Percentiles rank a stretch among this genome's conserved stretches.
Evolutionary conservation across 306 rosid genomes (phyloP).

Genomic region (Cicer pinnatifidum): DNA sequence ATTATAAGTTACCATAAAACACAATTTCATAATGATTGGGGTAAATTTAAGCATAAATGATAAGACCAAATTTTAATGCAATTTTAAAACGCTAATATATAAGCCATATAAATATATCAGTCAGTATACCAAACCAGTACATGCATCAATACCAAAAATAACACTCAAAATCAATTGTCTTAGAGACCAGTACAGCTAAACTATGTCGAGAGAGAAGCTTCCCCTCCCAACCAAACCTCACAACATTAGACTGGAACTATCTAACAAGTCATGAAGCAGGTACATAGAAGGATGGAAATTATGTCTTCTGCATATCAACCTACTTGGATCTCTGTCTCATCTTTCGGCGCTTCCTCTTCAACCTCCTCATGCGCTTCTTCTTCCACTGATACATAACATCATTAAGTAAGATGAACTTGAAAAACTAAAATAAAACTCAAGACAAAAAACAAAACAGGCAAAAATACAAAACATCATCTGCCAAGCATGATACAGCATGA

Average conservation of each 20-base stretch:
- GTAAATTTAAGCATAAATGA: background rate
- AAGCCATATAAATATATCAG: conserved; percentile 30
- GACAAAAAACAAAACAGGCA: background rate
- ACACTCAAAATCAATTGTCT: conserved; percentile 23
- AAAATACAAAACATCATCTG: background rate
- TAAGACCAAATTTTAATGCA: conserved; percentile 17
- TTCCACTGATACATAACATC: conserved; percentile 51
- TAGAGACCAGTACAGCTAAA: conserved; percentile 30
- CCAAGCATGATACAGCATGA: background rate
- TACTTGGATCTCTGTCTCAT: conserved; percentile 96
- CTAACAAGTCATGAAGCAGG: conserved; percentile 20
- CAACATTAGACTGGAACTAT: conserved; percentile 10
- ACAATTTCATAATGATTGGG: background rate
- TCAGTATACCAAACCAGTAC: conserved; percentile 17
- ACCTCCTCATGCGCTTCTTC: conserved; percentile 89
- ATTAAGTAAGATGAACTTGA: conserved; percentile 18
- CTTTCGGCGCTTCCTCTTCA: conserved; percentile 98
- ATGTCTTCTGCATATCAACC: conserved; percentile 34
- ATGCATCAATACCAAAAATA: conserved; percentile 19
- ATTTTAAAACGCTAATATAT: conserved; percentile 14
- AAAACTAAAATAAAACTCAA: background rate
- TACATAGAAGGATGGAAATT: conserved; percentile 14
- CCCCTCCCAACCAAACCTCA: conserved; percentile 24
- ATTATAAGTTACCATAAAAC: background rate
- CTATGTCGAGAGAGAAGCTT: conserved; percentile 36